phyloP scores from a whole-genome alignment of 2,329 filamentous ascomycete genomes.

The Ceratocystis variospora region DNA sequence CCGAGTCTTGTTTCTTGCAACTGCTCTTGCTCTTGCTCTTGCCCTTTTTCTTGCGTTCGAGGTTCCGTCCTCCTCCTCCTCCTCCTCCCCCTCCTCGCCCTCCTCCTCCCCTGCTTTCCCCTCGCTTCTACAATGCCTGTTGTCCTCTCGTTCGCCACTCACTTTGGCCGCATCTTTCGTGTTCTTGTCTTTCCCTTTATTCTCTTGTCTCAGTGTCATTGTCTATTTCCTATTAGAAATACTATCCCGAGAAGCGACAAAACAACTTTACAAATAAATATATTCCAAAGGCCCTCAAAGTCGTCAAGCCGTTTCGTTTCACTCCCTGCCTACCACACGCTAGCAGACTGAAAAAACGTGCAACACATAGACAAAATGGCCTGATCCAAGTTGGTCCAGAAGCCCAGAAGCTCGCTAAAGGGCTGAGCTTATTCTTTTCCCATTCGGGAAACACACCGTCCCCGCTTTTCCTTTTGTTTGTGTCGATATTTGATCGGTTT shows the following conservation, averaged over 20 bases:
- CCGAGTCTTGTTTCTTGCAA: background rate
- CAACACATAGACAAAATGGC: conserved; percentile 15
- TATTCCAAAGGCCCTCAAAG: background rate
- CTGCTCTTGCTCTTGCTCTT: background rate
- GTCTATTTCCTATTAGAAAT: too few relatives aligned
- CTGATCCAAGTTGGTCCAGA: conserved; percentile 14
- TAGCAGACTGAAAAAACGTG: conserved; percentile 10
- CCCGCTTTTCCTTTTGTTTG: background rate
- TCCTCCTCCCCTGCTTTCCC: background rate
- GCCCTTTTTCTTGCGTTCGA: background rate
- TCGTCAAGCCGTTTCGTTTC: background rate
- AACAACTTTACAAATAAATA: too few relatives aligned
- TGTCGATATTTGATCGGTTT: background rate
- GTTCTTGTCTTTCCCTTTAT: background rate
- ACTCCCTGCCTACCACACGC: background rate
- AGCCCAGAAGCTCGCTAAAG: background rate
- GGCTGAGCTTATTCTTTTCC: background rate
- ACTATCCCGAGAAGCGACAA: too few relatives aligned
- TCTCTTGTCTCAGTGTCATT: background rate
- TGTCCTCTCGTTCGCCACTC: too few relatives aligned
- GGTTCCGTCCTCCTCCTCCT: background rate
- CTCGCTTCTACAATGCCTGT: background rate
- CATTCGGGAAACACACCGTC: background rate
- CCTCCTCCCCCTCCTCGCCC: background rate
- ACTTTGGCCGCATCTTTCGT: background rate